phyloP scores from a whole-genome alignment of 2,329 filamentous ascomycete genomes.

The Neospermospora avenae region DNA sequence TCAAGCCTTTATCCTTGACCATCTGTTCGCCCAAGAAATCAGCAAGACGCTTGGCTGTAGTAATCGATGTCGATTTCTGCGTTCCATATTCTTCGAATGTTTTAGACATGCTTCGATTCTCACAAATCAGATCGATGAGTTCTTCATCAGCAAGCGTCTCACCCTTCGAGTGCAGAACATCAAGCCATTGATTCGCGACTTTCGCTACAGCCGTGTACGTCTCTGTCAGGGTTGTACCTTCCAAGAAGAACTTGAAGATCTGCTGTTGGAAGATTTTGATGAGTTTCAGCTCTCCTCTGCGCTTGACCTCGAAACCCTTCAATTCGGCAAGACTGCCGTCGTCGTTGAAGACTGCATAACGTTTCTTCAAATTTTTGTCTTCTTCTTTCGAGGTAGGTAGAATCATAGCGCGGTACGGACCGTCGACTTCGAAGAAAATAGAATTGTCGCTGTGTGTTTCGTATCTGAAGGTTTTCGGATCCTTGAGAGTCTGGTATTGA shows the following conservation, averaged over 20 bases:
- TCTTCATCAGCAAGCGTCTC: slow-evolving; percentile 92
- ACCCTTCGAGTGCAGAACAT: slow-evolving; percentile 87
- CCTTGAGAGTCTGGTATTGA: slow-evolving; percentile 88
- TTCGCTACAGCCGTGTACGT: slow-evolving; percentile 91
- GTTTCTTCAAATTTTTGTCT: slow-evolving; percentile 99
- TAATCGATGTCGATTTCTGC: slow-evolving; percentile 99
- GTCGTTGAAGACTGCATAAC: slow-evolving; percentile 98
- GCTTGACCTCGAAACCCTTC: slow-evolving; percentile 97
- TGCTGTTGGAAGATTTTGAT: slow-evolving; percentile 99
- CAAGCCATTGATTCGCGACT: slow-evolving; percentile 93
- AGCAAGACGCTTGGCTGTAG: slow-evolving; percentile 88
- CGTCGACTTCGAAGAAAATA: slow-evolving; percentile 99
- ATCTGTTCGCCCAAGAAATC: slow-evolving; percentile 98
- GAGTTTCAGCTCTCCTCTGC: slow-evolving; percentile 94
- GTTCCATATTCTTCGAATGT: slow-evolving; percentile 92
- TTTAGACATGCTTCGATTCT: slow-evolving; percentile 98
- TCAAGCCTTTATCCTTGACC: slow-evolving; percentile 98
- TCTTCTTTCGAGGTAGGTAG: slow-evolving; percentile 97
- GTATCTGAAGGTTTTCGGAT: slow-evolving; percentile 79
- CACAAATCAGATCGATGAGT: slow-evolving; percentile 98
- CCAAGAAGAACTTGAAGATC: slow-evolving; percentile 98
- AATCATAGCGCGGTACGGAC: slow-evolving; percentile 96
- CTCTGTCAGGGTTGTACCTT: slow-evolving; percentile 81
- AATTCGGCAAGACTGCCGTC: slow-evolving; percentile 92
- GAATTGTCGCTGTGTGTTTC: slow-evolving; percentile 98